Evolutionary conservation across 176 grass and related monocot genomes (phyloP), one percentile per base, ranked within the genome.

Genomic region (Hsuehochloa calcarea): DNA sequence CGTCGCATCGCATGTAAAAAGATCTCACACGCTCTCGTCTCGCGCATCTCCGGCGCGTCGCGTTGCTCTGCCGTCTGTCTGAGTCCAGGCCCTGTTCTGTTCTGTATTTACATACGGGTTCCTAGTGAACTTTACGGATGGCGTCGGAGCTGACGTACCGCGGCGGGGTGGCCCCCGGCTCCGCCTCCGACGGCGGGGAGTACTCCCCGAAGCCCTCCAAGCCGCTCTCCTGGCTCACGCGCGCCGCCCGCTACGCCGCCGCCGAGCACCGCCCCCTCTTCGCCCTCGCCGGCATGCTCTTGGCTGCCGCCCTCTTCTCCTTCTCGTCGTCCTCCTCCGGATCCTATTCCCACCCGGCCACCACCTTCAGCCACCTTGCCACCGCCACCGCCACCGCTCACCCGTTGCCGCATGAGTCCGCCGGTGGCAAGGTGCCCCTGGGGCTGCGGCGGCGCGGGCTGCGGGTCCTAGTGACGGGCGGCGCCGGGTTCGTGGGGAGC

Each of bases 401-500:
- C 43, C 34, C 35, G 60, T 44, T 31, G 89, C 82, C 77, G 69
- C 84, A 43, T 22, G 87, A 49, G 69, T 94, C 78, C 50, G 85
- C 81, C 15, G 94, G 91, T 11, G 87, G 87, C 12, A 97, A 97
- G 82, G 70, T 97, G 40, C 94, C 94, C 34, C 80, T 94, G 46
- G 94, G 94, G 40, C 75, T 97, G 65, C 87, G 85, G 15, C 82
- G 86, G 27, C 92, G 89, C 43, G 85, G 45, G 65, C 76, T 90
- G 69, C 88, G 94, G 41, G 87, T 97, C 40, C 87, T 97, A 34
- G 94, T 97, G 38, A 97, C 94, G 19, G 94, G 94, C 41, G 94
- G 94, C 65, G 91, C 94, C 11, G 94, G 94, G 12, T 97, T 97
- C 71, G 94, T 97, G 0, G 94, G 94, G 75, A 93, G 91, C 82